Evolutionary conservation across 1,139 yeast genomes (phyloP).

Genomic region (Torulaspora pretoriensis): DNA sequence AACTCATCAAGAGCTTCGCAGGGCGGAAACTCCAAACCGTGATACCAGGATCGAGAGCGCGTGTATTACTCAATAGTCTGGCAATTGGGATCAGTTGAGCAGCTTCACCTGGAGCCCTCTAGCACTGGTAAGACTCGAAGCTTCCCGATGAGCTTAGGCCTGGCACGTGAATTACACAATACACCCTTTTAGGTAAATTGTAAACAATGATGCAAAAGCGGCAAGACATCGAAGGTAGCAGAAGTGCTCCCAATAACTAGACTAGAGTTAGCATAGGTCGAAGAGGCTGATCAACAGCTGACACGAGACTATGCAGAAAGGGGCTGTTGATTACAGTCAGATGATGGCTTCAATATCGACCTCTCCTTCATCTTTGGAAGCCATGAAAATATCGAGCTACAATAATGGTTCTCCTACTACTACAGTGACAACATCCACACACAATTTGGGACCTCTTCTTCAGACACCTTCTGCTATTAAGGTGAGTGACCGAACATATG

Average conservation of each 20-base stretch:
- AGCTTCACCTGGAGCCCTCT: background rate
- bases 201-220: conserved; percentile 16
- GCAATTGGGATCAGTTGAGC: background rate
- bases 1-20: too few relatives aligned
- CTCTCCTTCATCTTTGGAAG: conserved; percentile 8
- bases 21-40: too few relatives aligned
- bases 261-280: background rate
- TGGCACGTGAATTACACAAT: background rate
- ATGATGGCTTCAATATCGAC: conserved; percentile 7
- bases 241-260: background rate
- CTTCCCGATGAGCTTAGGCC: background rate
- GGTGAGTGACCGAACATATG: conserved; percentile 5
- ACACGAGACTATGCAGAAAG: background rate
- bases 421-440: conserved; percentile 6
- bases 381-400: conserved; percentile 9
- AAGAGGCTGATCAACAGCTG: background rate
- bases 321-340: conserved; percentile 1
- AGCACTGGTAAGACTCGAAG: background rate
- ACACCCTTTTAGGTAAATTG: conserved; percentile 13
- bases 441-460: conserved; percentile 2
- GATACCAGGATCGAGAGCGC: too few relatives aligned
- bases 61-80: too few relatives aligned
- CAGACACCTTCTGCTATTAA: conserved; percentile 6
- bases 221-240: conserved; percentile 8
- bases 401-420: conserved; percentile 9